Evolutionary conservation across 2,329 filamentous ascomycete species (phyloP).

Genomic region (Neurospora sp.): DNA sequence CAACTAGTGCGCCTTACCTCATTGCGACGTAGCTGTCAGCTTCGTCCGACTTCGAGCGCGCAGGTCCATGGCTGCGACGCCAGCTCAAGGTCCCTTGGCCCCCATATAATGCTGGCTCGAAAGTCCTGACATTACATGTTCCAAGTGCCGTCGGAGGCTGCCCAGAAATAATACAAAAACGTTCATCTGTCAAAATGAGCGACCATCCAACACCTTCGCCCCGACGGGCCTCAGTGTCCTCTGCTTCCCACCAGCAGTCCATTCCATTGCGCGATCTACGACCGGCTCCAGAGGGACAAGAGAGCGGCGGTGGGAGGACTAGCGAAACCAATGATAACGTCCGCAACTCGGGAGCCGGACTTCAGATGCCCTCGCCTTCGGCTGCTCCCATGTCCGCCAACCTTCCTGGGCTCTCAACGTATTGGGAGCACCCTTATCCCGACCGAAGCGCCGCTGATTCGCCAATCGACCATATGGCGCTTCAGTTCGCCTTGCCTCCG

Average conservation of each 20-base stretch:
- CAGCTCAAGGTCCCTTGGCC: not conserved
- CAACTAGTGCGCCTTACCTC: not conserved
- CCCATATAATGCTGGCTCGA: slow-evolving; percentile 10
- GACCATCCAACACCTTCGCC: slow-evolving; percentile 19
- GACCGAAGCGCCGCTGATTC: slow-evolving; percentile 30
- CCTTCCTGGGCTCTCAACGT: slow-evolving; percentile 37
- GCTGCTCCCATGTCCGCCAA: slow-evolving; percentile 25
- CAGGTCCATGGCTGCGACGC: not conserved
- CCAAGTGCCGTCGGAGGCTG: not conserved
- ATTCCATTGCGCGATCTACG: slow-evolving; percentile 63
- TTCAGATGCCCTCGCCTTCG: slow-evolving; percentile 9
- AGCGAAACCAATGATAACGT: not conserved
- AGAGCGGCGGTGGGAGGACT: slow-evolving; percentile 6
- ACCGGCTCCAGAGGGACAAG: slow-evolving; percentile 16
- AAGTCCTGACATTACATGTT: too few relatives aligned
- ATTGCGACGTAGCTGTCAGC: not conserved
- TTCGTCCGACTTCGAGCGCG: not conserved
- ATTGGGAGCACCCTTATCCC: slow-evolving; percentile 41
- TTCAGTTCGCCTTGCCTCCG: slow-evolving; percentile 47
- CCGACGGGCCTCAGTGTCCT: slow-evolving; percentile 25
- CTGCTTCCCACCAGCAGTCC: slow-evolving; percentile 41
- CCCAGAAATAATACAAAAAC: not conserved
- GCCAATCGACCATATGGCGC: slow-evolving; percentile 42
- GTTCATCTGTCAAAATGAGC: slow-evolving; percentile 13
- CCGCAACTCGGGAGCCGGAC: slow-evolving; percentile 2